Base-by-base conservation (phyloP, 257 asterid genomes). In the Phtheirospermum japonicum region DNA sequence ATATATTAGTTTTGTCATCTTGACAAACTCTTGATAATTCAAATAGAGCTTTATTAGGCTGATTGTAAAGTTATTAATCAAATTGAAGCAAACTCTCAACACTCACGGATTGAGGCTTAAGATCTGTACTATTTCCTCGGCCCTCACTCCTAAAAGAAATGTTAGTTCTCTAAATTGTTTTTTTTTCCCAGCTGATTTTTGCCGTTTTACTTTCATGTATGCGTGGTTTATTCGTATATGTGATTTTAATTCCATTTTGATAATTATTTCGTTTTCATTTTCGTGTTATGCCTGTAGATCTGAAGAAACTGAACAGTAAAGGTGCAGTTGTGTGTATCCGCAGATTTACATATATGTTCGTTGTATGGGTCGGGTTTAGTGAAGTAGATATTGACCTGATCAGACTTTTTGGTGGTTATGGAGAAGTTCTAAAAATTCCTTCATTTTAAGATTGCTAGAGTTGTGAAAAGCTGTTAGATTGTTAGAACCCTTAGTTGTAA, bases 271-370 rank as follows among this genome's bases (percentile, higher is more conserved):
- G n/a, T n/a, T n/a, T n/a, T n/a, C n/a, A n/a, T n/a, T n/a, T n/a
- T n/a, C n/a, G n/a, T n/a, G n/a, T n/a, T n/a, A n/a, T n/a, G n/a
- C 32, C 30, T 49, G 69, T 85, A 89, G 99, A 92, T 92, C 99
- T 86, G 96, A 81, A 83, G 87, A 65, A 73, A 82, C 80, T 57
- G 78, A 71, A 65, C 74, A 62, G 72, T 63, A 75, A 48, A 63
- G 73, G 39, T 64, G 63, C 71, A 69, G 61, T 75, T 69, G 80
- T 71, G 64, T 62, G 52, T 55, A 39, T 58, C 36, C 70, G 26
- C 54, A 33, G 54, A 40, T 32, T 12, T 52, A 59, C 52, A 53
- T 82, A 73, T 78, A 79, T 90, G 98, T 65, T 79, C 66, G 69
- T 37, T 68, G 69, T 50, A 59, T 75, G 74, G 74, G 65, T 53